phyloP scores from a whole-genome alignment of 306 rosid species.

The Castanea crenata region DNA sequence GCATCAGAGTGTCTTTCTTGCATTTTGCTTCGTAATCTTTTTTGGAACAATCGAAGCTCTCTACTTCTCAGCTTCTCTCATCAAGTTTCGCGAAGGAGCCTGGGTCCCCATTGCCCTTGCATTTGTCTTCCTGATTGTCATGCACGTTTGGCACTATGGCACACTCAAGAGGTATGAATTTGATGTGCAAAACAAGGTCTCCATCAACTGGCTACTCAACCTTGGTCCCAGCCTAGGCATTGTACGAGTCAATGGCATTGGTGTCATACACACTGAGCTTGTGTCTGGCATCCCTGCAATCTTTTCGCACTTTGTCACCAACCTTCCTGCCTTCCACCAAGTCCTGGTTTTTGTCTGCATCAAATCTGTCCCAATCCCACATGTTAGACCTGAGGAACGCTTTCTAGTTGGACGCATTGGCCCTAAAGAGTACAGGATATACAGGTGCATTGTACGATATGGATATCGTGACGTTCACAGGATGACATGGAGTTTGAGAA shows the following conservation, averaged over 20 bases:
- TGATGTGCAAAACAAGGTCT: conserved; percentile 88
- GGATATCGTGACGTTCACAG: conserved; percentile 83
- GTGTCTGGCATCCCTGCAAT: conserved; percentile 89
- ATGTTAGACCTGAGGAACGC: conserved; percentile 70
- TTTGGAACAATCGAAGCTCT: conserved; percentile 84
- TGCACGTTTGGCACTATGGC: conserved; percentile 93
- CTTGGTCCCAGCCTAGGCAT: conserved; percentile 82
- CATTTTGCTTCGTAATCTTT: conserved; percentile 59
- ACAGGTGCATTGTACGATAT: conserved; percentile 81
- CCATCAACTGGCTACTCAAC: conserved; percentile 77
- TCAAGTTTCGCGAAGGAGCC: conserved; percentile 88
- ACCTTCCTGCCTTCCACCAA: conserved; percentile 94
- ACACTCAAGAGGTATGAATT: conserved; percentile 72
- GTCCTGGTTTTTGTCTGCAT: conserved; percentile 93
- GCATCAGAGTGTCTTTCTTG: conserved; percentile 61
- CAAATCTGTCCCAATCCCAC: conserved; percentile 84
- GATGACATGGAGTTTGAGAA: conserved; percentile 84
- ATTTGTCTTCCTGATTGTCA: conserved; percentile 42
- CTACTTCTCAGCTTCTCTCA: conserved; percentile 88
- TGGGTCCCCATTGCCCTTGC: conserved; percentile 84
- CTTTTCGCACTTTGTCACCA: conserved; percentile 92
- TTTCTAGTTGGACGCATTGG: conserved; percentile 81
- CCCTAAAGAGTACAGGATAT: conserved; percentile 65
- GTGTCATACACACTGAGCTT: conserved; percentile 79
- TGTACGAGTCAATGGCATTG: conserved; percentile 81